Percentiles rank a stretch among this genome's conserved stretches.
Conservation (phyloP, 257 asterid genomes). For the Przewalskia tangutica region DNA sequence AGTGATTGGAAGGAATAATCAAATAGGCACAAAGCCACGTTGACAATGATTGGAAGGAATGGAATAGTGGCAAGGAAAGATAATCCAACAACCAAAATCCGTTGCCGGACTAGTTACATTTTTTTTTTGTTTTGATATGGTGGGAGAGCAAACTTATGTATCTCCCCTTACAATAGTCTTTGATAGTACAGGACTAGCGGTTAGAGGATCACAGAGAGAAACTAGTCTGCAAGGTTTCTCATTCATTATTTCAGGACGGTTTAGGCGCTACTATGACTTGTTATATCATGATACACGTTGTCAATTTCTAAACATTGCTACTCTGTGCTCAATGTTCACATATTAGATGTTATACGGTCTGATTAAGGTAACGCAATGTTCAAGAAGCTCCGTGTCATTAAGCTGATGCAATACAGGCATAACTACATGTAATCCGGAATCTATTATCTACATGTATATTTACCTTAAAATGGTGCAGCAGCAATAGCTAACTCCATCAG, state of each 20-base stretch:
- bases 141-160: not conserved
- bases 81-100: not conserved
- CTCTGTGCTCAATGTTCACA: not conserved
- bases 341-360: not conserved
- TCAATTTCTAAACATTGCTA: not conserved
- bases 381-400: not conserved
- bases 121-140: not conserved
- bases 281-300: not conserved
- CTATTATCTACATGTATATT: not conserved
- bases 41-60: slow-evolving; percentile 83
- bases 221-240: not conserved
- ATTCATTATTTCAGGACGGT: not conserved
- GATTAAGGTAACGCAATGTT: not conserved
- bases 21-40: slow-evolving; percentile 80
- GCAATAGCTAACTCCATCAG: not conserved
- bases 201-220: not conserved
- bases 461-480: not conserved
- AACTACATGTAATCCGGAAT: not conserved
- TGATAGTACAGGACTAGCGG: not conserved
- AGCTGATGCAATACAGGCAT: not conserved
- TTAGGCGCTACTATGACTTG: not conserved
- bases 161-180: not conserved
- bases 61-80: slow-evolving; percentile 26
- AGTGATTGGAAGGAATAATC: slow-evolving; percentile 75
- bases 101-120: not conserved